Evolutionary conservation across 192 early-diverging fungal species (phyloP).

Genomic region (Coemansia sp.): DNA sequence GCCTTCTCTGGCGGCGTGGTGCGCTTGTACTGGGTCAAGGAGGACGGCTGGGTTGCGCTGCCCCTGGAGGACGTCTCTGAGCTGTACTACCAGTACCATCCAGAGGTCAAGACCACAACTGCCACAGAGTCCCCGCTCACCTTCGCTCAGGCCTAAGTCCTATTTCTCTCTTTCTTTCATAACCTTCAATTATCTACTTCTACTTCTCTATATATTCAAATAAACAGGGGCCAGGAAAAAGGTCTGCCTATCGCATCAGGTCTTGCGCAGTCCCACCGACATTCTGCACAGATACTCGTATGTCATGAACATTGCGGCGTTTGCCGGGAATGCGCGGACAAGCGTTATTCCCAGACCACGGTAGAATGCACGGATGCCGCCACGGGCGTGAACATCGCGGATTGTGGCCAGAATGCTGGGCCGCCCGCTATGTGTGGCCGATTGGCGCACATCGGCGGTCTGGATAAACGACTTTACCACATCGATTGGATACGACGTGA

Average conservation of each 20-base stretch:
- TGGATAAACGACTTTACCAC: conserved; percentile 94
- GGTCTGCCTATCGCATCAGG: neutral
- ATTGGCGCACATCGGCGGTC: conserved; percentile 65
- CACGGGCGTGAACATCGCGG: conserved; percentile 67
- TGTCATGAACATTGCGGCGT: conserved; percentile 93
- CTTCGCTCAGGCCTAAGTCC: conserved; percentile 4
- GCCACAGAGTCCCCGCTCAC: conserved; percentile 39
- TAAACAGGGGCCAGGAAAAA: conserved; percentile 3
- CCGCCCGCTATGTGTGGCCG: neutral
- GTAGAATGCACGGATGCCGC: conserved; percentile 87
- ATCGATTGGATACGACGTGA: conserved; percentile 89
- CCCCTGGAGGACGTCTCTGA: conserved; percentile 82
- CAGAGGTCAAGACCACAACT: conserved; percentile 42
- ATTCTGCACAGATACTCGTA: conserved; percentile 71
- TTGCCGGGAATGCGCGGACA: conserved; percentile 86
- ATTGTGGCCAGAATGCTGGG: conserved; percentile 64
- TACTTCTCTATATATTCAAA: conserved; percentile 17
- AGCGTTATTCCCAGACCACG: conserved; percentile 93
- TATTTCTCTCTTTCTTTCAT: neutral
- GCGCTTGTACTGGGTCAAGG: conserved; percentile 90
- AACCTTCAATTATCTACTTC: conserved; percentile 7
- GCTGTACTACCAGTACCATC: conserved; percentile 75
- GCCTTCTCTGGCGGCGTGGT: conserved; percentile 88
- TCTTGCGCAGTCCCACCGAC: conserved; percentile 17
- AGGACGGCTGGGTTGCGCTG: conserved; percentile 86